These are phyloP conservation scores for Starmerella scarabaei DNA, from an alignment of 805 yeast species.

Conservation along the genomic window DNA sequence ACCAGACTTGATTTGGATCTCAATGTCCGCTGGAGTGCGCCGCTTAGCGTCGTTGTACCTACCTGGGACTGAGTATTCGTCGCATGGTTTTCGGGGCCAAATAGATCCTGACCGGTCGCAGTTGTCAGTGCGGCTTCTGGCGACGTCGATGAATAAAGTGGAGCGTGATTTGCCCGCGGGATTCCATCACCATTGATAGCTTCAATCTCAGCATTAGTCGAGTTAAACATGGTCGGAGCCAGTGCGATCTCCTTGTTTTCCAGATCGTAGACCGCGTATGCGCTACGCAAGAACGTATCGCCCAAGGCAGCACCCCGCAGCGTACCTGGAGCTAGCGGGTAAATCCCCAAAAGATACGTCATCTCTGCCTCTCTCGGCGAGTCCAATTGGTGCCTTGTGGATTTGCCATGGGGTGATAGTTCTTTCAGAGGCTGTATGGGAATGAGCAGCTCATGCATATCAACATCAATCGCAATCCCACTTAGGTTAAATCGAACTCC, in stretches of 20 bases:
- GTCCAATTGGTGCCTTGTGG: background rate
- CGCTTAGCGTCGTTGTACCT: background rate
- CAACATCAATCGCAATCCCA: conserved; percentile 14
- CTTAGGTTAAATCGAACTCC: conserved; percentile 16
- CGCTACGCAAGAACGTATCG: conserved; percentile 41
- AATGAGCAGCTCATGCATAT: conserved; percentile 14
- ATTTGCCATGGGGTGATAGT: background rate
- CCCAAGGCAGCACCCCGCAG: conserved; percentile 35
- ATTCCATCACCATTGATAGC: conserved; percentile 10
- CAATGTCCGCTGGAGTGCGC: background rate
- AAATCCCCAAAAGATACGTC: conserved; percentile 2
- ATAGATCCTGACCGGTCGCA: background rate
- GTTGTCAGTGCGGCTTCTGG: background rate
- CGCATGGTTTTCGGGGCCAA: background rate
- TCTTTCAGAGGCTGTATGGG: conserved; percentile 4
- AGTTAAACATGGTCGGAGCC: conserved; percentile 34
- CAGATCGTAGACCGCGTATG: conserved; percentile 48
- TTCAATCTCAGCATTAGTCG: conserved; percentile 16
- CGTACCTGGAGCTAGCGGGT: background rate
- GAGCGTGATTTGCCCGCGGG: conserved; percentile 20
- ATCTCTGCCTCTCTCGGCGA: background rate
- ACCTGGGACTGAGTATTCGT: background rate
- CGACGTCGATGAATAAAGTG: conserved; percentile 1
- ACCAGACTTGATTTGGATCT: background rate
- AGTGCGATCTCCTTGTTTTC: conserved; percentile 43